These are phyloP conservation scores for Dissoconium aciculare DNA, from an alignment of 2,329 filamentous ascomycete genomes.

Conservation along the genomic window DNA sequence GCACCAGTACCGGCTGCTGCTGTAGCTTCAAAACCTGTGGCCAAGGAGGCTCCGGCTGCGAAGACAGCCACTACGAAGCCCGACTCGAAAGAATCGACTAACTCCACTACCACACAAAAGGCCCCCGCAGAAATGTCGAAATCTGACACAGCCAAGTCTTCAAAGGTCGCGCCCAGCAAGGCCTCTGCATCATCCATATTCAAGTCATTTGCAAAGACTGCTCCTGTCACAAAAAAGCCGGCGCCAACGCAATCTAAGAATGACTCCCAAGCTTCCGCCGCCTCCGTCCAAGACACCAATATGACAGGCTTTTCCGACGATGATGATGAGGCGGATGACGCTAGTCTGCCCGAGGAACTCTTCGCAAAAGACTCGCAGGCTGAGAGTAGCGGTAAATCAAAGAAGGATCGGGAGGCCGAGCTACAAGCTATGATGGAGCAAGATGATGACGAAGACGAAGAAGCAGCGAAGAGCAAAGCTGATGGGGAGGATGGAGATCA, in stretches of 20 bases:
- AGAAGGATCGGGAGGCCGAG: slow-evolving; percentile 50
- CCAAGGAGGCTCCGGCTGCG: slow-evolving; percentile 7
- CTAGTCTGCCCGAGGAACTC: slow-evolving; percentile 9
- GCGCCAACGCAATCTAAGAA: too few relatives aligned
- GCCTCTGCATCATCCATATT: slow-evolving; percentile 50
- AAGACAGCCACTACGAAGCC: slow-evolving; percentile 11
- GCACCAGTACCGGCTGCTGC: slow-evolving; percentile 13
- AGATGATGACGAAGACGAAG: slow-evolving; percentile 25
- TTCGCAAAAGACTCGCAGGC: too few relatives aligned
- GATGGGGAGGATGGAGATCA: slow-evolving; percentile 12
- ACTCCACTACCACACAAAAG: slow-evolving; percentile 13
- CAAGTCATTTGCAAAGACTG: slow-evolving; percentile 57
- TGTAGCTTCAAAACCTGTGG: slow-evolving; percentile 10
- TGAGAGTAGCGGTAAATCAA: slow-evolving; percentile 25
- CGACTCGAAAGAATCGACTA: too few relatives aligned
- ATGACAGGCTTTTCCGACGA: slow-evolving; percentile 32
- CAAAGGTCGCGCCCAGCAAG: slow-evolving; percentile 34
- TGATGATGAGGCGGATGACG: slow-evolving; percentile 37
- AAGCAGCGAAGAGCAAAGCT: slow-evolving; percentile 10
- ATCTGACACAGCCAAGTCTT: slow-evolving; percentile 23
- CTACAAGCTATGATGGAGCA: slow-evolving; percentile 65
- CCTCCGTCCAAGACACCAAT: slow-evolving; percentile 21
- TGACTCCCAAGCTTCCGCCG: slow-evolving; percentile 25
- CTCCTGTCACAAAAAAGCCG: slow-evolving; percentile 42
- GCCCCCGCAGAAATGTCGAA: slow-evolving; percentile 21